These are phyloP conservation scores for Scleroderma citrinum DNA, from an alignment of 768 basidiomycete species.

Conservation along the genomic window DNA sequence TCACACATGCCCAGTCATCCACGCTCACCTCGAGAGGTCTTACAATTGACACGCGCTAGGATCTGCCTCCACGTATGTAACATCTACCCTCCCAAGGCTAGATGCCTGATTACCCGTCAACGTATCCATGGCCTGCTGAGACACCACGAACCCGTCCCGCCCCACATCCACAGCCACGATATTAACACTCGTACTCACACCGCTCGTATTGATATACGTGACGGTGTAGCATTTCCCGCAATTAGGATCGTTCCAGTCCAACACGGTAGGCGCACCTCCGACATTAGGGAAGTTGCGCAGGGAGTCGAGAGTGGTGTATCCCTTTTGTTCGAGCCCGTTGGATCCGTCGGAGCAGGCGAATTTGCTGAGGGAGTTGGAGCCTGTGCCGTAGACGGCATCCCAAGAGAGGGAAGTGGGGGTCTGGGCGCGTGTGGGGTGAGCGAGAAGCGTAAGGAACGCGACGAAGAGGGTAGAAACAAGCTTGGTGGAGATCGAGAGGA, in stretches of 20 bases:
- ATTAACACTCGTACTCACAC: conserved; percentile 26
- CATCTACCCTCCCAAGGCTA: conserved; percentile 13
- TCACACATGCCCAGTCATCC: no score
- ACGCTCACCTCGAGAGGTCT: no score
- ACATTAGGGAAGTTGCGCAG: conserved; percentile 34
- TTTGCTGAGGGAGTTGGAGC: conserved; percentile 15
- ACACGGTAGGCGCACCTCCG: conserved; percentile 24
- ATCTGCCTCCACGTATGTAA: conserved; percentile 6
- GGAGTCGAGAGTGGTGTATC: conserved; percentile 32
- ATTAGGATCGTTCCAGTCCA: conserved; percentile 13
- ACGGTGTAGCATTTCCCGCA: conserved; percentile 30
- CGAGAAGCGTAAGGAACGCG: no score
- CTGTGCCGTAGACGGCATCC: conserved; percentile 33
- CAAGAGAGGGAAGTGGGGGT: conserved; percentile 28
- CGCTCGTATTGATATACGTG: conserved; percentile 23
- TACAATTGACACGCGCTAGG: conserved; percentile 1
- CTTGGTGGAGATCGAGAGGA: no score
- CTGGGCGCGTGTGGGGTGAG: conserved; percentile 14
- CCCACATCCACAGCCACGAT: conserved; percentile 53
- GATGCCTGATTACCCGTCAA: conserved; percentile 14
- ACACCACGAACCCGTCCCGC: conserved; percentile 33
- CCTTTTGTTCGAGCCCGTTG: conserved; percentile 31
- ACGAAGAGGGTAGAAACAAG: no score
- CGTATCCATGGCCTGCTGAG: conserved; percentile 21
- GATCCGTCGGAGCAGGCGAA: conserved; percentile 36